These are phyloP conservation scores for Xylariaceae sp. DNA, from an alignment of 2,329 filamentous ascomycete species.

Conservation along the genomic window DNA sequence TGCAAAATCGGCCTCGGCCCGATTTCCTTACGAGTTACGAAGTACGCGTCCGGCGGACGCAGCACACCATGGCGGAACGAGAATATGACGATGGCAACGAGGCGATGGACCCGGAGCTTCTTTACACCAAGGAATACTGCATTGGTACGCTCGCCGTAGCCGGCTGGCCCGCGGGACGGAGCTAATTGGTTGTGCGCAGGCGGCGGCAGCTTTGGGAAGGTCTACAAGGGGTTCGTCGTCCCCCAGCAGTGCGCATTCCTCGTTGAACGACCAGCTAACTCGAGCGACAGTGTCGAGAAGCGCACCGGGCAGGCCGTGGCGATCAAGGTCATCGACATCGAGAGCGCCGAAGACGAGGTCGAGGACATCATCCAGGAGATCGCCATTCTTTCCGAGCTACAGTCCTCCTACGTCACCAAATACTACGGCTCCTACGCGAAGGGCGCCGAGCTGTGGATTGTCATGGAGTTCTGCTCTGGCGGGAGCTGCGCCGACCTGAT, in stretches of 20 bases:
- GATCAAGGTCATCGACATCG: conserved; percentile 98
- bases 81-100: conserved; percentile 43
- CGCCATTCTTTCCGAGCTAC: conserved; percentile 89
- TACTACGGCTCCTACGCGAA: conserved; percentile 97
- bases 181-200: too few species aligned
- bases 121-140: conserved; percentile 90
- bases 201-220: conserved; percentile 95
- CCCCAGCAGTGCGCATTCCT: not conserved
- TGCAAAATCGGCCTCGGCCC: too few species aligned
- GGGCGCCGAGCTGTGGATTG: conserved; percentile 95
- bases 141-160: conserved; percentile 50
- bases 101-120: conserved; percentile 72
- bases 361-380: conserved; percentile 99
- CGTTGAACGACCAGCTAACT: conserved; percentile 8
- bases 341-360: conserved; percentile 97
- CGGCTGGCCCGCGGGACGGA: too few species aligned
- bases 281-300: conserved; percentile 67
- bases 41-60: too few species aligned
- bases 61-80: conserved; percentile 38
- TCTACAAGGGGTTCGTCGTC: conserved; percentile 79
- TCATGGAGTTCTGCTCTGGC: conserved; percentile 98
- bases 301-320: conserved; percentile 88
- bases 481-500: conserved; percentile 94
- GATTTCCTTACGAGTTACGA: conserved; percentile 15
- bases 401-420: conserved; percentile 93